A percentile compares a stretch with the other conserved stretches of the same genome.
Conservation (phyloP, 169 alveolate genomes). For the Eimeria mitis region DNA sequence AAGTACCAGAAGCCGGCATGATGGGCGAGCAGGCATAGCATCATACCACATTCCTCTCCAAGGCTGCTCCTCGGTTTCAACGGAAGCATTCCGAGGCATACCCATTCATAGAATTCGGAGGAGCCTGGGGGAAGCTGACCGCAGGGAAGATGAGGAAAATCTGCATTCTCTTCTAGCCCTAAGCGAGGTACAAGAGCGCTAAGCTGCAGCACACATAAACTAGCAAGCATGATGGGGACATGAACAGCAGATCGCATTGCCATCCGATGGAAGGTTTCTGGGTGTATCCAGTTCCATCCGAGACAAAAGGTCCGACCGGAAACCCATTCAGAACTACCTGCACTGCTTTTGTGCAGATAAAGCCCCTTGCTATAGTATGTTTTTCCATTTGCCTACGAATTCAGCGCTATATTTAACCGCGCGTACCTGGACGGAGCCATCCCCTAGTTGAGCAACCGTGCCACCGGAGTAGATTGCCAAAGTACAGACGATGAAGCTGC, state of each 20-base stretch:
- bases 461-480: constrained; percentile 79
- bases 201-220: constrained; percentile 22
- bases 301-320: not conserved
- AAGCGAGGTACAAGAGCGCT: constrained; percentile 53
- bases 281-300: not conserved
- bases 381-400: not conserved
- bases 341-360: not conserved
- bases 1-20: constrained; percentile 75
- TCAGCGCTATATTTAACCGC: not conserved
- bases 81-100: constrained; percentile 71
- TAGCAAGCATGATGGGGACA: not conserved
- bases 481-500: constrained; percentile 78
- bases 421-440: constrained; percentile 69
- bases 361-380: not conserved
- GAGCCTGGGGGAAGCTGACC: constrained; percentile 67
- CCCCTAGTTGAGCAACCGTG: constrained; percentile 38
- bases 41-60: constrained; percentile 69
- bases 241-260: not conserved
- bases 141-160: constrained; percentile 60
- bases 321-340: not conserved
- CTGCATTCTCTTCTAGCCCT: constrained; percentile 33
- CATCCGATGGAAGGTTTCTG: not conserved
- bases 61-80: constrained; percentile 36
- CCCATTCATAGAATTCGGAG: constrained; percentile 69
- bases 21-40: constrained; percentile 74